Conservation (phyloP, 441 rosid genomes). For the Viola pubescens region DNA sequence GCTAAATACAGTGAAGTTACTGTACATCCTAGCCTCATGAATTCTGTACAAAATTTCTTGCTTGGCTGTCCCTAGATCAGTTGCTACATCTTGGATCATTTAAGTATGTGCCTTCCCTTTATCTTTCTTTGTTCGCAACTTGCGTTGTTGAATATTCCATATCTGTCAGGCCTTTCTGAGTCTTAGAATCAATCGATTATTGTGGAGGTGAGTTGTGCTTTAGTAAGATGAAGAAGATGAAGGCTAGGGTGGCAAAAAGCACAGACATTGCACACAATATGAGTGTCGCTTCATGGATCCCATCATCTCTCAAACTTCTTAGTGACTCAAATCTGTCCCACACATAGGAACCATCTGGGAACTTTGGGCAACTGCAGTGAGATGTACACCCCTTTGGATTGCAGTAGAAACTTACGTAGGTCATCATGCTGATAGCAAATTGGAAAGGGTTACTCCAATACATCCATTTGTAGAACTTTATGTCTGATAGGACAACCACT, state of each 20-base stretch:
- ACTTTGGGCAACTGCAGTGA: conserved; percentile 23
- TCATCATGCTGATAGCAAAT: conserved; percentile 19
- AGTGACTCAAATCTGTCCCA: conserved; percentile 21
- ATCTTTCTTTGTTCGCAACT: neutral
- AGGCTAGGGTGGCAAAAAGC: conserved; percentile 25
- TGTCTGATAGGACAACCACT: conserved; percentile 24
- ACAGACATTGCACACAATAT: conserved; percentile 23
- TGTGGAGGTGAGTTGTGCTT: conserved; percentile 25
- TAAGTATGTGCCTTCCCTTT: too few relatives aligned
- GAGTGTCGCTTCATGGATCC: conserved; percentile 15
- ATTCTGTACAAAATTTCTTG: neutral
- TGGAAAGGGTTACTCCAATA: conserved; percentile 33
- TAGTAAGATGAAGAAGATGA: conserved; percentile 20
- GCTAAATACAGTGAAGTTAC: too few relatives aligned
- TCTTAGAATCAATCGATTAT: neutral
- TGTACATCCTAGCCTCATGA: neutral
- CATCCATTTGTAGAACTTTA: conserved; percentile 25
- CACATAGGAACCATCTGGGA: conserved; percentile 19
- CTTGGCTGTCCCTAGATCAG: neutral
- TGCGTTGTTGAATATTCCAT: neutral
- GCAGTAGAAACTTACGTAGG: conserved; percentile 24
- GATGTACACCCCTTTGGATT: conserved; percentile 19
- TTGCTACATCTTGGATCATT: neutral
- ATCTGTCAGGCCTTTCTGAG: neutral
- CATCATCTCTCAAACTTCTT: conserved; percentile 23